phyloP scores from a whole-genome alignment of 202 grass and related monocot genomes.

The Eragrostis tef region DNA sequence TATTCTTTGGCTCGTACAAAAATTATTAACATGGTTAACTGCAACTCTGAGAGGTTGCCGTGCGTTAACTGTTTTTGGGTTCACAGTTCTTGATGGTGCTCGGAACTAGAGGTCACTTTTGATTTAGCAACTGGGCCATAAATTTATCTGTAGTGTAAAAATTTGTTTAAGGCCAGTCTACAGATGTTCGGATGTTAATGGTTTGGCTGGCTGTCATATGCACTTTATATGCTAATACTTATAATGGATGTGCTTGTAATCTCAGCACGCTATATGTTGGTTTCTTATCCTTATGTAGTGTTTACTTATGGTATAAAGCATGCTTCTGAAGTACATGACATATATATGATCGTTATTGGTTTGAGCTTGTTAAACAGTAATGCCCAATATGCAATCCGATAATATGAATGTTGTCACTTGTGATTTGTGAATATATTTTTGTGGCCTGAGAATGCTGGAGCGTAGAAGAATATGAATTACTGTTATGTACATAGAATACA shows the following conservation, averaged over 20 bases:
- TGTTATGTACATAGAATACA: slow-evolving; percentile 2
- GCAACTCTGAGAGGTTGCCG: too few relatives aligned
- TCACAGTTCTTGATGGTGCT: too few relatives aligned
- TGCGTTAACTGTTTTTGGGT: too few relatives aligned
- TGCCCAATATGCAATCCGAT: neutral
- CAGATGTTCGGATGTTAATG: neutral
- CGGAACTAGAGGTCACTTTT: neutral
- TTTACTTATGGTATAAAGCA: neutral
- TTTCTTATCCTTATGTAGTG: neutral
- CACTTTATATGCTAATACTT: slow-evolving; percentile 16
- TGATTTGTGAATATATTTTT: neutral
- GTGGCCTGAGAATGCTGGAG: neutral
- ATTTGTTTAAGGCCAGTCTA: neutral
- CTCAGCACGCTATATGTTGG: neutral
- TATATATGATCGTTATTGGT: neutral
- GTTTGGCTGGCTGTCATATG: neutral
- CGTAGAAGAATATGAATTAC: slow-evolving; percentile 13
- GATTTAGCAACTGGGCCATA: neutral
- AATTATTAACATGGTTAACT: too few relatives aligned
- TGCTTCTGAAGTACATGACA: neutral
- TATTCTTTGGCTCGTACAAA: too few relatives aligned
- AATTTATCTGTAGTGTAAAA: neutral
- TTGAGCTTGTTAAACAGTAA: neutral
- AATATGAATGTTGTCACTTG: neutral
- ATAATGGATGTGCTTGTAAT: slow-evolving; percentile 5